Conservation (phyloP, 441 rosid species). For the Biscutella auriculata region DNA sequence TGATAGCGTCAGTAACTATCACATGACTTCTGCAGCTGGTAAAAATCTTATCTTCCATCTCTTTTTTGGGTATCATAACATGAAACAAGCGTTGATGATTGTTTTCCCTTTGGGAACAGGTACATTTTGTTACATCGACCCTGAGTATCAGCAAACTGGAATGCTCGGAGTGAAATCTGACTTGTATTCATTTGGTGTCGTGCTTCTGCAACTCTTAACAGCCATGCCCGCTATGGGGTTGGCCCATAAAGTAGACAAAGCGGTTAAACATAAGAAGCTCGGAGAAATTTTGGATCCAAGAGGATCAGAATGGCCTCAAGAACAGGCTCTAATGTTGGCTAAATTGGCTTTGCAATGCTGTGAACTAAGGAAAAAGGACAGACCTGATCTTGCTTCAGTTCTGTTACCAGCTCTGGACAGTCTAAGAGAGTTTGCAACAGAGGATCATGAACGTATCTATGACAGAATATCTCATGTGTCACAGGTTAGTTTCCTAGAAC, state of each 20-base stretch:
- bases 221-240: constrained; percentile 62
- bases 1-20: constrained; percentile 73
- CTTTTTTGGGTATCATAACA: too few relatives aligned
- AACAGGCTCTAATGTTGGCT: constrained; percentile 52
- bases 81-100: too few relatives aligned
- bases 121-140: constrained; percentile 91
- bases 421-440: constrained; percentile 29
- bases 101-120: too few relatives aligned
- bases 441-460: constrained; percentile 12
- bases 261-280: constrained; percentile 40
- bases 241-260: constrained; percentile 33
- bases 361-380: constrained; percentile 66
- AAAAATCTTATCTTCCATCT: too few relatives aligned
- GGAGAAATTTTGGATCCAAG: constrained; percentile 47
- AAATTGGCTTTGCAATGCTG: constrained; percentile 54
- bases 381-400: constrained; percentile 59
- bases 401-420: constrained; percentile 51
- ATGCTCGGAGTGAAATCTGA: constrained; percentile 89
- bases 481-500: constrained; percentile 18
- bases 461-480: neutral
- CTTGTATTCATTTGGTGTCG: constrained; percentile 58
- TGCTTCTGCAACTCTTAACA: constrained; percentile 66
- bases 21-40: constrained; percentile 91
- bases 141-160: constrained; percentile 93
- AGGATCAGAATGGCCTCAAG: constrained; percentile 54